Evolutionary conservation across 345 rosid genomes (phyloP), one percentile per base, ranked within the genome.

Genomic region (Moringa oleifera): DNA sequence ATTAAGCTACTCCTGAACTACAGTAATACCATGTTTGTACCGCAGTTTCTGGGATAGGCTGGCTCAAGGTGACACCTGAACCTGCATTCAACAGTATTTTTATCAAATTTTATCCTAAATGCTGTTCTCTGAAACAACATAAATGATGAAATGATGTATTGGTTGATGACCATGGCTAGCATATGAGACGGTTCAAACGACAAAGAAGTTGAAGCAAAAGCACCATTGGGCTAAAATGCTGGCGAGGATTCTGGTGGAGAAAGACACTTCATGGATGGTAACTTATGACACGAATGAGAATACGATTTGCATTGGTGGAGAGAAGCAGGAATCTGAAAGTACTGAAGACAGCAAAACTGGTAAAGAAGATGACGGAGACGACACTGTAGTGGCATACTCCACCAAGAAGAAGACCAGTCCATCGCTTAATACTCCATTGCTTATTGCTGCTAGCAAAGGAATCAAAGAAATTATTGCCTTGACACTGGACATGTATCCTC

Each of bases 211-310:
- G 13, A 74, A 54, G 20, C 18, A 0, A 37, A 31, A 22, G 46
- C 59, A 51, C 20, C 25, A 23, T 33, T 28, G 31, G 25, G 69
- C 72, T 0, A 25, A 51, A 18, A 11, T 54, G n/a, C 71, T 75
- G 41, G 66, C 61, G 10, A 20, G 58, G 49, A 53, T 58, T 33
- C 59, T 75, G 1, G 58, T 70, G 16, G 15, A 47, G 45, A 58
- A 33, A 58, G 73, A 73, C 36, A 45, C 54, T 6, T 68, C 77
- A 6, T 73, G 73, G 73, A 57, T 28, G n/a, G 1, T 1, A 16
- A 25, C 61, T 0, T 1, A 18, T 7, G 7, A 28, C 20, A n/a
- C 11, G 19, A 22, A 18, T 12, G 4, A 3, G 17, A 18, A n/a
- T 33, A 63, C 19, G 0, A n/a, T 28, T 7, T 36, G 25, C 58